These are phyloP conservation scores for Baorangia bicolor DNA, from an alignment of 768 basidiomycete genomes.

Conservation along the genomic window DNA sequence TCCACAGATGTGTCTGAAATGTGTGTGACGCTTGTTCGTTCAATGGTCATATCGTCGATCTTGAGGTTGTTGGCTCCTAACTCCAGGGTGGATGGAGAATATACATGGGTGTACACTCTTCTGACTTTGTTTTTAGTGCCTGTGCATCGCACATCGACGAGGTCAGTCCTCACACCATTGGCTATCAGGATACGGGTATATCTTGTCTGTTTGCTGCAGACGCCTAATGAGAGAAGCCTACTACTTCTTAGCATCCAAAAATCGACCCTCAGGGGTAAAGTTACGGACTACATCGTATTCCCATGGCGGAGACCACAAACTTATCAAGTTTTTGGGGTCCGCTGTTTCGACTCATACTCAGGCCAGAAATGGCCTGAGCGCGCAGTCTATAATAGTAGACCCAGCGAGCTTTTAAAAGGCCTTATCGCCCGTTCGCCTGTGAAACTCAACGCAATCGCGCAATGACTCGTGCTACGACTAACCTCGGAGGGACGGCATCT, in stretches of 20 bases:
- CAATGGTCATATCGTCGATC: background rate
- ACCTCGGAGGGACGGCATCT: too few relatives aligned
- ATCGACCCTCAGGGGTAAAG: too few relatives aligned
- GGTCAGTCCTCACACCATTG: background rate
- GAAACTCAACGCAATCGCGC: background rate
- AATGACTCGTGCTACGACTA: too few relatives aligned
- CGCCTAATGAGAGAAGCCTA: too few relatives aligned
- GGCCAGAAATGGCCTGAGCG: background rate
- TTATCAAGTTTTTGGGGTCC: too few relatives aligned
- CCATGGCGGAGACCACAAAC: background rate
- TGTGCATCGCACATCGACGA: background rate
- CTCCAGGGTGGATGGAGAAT: background rate
- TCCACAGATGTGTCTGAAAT: background rate
- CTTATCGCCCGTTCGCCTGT: background rate
- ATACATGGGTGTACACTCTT: background rate
- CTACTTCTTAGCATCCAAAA: background rate
- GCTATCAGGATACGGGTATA: background rate
- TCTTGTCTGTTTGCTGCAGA: background rate
- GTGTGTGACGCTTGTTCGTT: background rate
- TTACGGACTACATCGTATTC: background rate
- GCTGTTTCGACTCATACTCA: too few relatives aligned
- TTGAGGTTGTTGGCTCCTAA: background rate
- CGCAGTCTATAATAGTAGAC: background rate
- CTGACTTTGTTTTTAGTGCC: background rate
- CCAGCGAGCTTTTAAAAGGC: background rate